phyloP scores from a whole-genome alignment of 1,139 yeast species.

The Blastobotrys apis region DNA sequence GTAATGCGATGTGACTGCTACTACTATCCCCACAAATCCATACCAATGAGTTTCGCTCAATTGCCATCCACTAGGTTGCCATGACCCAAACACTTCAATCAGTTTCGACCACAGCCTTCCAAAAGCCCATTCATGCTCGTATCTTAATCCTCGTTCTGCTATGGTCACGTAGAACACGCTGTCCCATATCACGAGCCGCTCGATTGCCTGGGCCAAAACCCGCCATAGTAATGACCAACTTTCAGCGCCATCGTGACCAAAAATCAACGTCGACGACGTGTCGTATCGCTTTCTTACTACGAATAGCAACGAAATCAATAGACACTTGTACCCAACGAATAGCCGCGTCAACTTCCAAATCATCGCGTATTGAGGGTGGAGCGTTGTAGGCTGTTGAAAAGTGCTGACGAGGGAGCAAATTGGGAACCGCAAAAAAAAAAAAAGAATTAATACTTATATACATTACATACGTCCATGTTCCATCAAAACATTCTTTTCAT shows the following conservation, averaged over 20 bases:
- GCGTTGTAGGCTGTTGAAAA: no score
- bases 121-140: constrained; percentile 89
- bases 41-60: constrained; percentile 37
- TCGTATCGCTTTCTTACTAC: constrained; percentile 48
- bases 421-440: no score
- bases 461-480: constrained; percentile 9
- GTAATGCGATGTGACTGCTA: constrained; percentile 54
- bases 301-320: constrained; percentile 40
- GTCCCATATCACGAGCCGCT: constrained; percentile 69
- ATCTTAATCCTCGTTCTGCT: constrained; percentile 47
- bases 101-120: constrained; percentile 71
- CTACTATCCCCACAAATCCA: constrained; percentile 42
- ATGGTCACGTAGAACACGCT: constrained; percentile 67
- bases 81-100: constrained; percentile 28
- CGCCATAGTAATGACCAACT: constrained; percentile 18
- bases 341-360: constrained; percentile 9
- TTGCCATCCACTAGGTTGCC: constrained; percentile 15
- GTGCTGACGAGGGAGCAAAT: no score
- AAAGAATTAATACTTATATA: no score
- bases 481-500: constrained; percentile 50
- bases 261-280: constrained; percentile 42
- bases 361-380: background rate
- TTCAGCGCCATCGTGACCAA: constrained; percentile 12
- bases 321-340: constrained; percentile 28
- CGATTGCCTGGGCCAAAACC: constrained; percentile 11